phyloP scores from a whole-genome alignment of 768 basidiomycete genomes.

The Gloeopeniophorella convolvens region DNA sequence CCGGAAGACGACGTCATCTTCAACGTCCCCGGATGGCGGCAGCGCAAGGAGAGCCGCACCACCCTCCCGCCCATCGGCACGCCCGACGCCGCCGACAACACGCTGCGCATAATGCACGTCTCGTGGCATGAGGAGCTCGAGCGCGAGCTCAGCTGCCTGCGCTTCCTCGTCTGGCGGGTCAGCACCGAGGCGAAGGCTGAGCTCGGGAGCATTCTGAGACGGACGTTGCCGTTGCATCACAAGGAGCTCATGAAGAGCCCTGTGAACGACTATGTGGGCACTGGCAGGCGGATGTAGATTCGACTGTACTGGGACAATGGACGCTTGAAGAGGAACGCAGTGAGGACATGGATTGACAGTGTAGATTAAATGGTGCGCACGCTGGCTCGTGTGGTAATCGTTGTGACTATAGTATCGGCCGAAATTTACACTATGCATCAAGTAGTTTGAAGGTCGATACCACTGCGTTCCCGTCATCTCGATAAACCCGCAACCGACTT shows the following conservation, averaged over 20 bases:
- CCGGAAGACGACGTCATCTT: constrained; percentile 12
- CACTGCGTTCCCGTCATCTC: too few species aligned
- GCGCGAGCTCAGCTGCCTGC: constrained; percentile 6
- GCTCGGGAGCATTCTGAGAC: constrained; percentile 5
- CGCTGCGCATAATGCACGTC: constrained; percentile 4
- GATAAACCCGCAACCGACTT: too few species aligned
- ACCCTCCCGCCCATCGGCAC: background rate
- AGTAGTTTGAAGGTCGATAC: too few species aligned
- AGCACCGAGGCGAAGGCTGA: background rate
- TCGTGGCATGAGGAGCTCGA: constrained; percentile 11
- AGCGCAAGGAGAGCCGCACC: background rate
- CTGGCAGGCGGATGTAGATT: constrained; percentile 7
- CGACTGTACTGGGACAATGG: background rate
- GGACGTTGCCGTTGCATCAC: constrained; percentile 2
- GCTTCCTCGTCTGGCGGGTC: constrained; percentile 8
- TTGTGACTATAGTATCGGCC: too few species aligned
- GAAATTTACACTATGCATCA: too few species aligned
- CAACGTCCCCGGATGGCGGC: constrained; percentile 13
- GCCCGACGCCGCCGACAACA: background rate
- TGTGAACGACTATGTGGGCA: constrained; percentile 7
- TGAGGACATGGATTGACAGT: too few species aligned
- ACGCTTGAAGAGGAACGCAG: too few species aligned
- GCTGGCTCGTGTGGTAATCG: too few species aligned
- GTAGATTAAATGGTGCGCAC: too few species aligned
- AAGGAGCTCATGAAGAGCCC: constrained; percentile 12